phyloP scores from a whole-genome alignment of 495 filamentous ascomycete genomes.

The Aspergillus conjunctus region DNA sequence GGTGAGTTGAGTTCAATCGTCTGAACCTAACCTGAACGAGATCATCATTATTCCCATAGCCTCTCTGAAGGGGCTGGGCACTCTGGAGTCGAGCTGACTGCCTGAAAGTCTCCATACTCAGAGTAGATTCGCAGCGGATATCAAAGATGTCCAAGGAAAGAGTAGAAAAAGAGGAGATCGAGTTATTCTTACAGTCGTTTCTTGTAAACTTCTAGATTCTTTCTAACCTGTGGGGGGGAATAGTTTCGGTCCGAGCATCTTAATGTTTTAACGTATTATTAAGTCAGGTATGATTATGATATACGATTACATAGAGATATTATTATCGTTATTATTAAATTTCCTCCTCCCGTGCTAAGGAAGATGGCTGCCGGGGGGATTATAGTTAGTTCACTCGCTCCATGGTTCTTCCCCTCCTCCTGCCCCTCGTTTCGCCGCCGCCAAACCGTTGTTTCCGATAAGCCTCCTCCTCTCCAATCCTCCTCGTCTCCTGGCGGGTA shows the following conservation, averaged over 20 bases:
- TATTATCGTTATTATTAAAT: neutral
- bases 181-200: no score
- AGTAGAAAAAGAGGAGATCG: no score
- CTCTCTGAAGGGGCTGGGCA: no score
- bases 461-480: conserved; percentile 20
- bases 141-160: neutral
- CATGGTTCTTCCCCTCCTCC: conserved; percentile 19
- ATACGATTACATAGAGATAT: neutral
- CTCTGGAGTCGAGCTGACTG: no score
- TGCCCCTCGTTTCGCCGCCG: conserved; percentile 29
- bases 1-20: conserved; percentile 16
- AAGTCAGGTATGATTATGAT: no score
- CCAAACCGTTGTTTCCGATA: conserved; percentile 32
- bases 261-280: no score
- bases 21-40: conserved; percentile 15
- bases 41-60: conserved; percentile 16
- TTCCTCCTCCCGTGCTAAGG: no score
- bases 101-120: no score
- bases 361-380: neutral
- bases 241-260: no score
- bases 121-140: no score
- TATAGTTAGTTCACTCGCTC: conserved; percentile 14
- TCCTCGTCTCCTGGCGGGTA: conserved; percentile 10
- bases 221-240: no score
- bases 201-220: neutral